phyloP scores from a whole-genome alignment of 371 early-diverging fungal species.

The Haplosporangium sp. region DNA sequence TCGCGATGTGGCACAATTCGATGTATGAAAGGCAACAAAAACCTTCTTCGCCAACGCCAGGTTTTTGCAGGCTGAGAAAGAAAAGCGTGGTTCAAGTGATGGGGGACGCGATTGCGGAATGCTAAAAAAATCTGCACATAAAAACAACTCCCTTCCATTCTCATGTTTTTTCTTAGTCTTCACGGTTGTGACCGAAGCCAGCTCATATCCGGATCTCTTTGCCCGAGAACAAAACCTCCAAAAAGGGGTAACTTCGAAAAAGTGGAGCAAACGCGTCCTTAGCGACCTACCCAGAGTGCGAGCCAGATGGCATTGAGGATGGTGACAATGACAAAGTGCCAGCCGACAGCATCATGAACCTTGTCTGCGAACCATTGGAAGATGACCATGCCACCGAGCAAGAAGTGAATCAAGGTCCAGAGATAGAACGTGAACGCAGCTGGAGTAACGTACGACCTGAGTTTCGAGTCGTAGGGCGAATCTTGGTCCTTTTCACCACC shows the following conservation, averaged over 20 bases:
- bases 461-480: constrained; percentile 42
- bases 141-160: background rate
- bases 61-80: background rate
- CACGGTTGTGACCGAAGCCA: too few species aligned
- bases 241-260: background rate
- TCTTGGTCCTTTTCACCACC: constrained; percentile 57
- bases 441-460: constrained; percentile 58
- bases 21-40: too few species aligned
- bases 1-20: too few species aligned
- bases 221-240: background rate
- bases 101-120: background rate
- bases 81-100: constrained; percentile 5
- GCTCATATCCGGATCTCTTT: background rate
- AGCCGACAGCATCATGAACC: constrained; percentile 72
- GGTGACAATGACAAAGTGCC: constrained; percentile 75
- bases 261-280: background rate
- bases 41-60: too few species aligned
- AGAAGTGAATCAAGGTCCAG: constrained; percentile 73
- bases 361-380: constrained; percentile 75
- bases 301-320: constrained; percentile 71
- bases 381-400: constrained; percentile 71
- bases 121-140: too few species aligned
- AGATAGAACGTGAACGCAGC: constrained; percentile 56
- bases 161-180: background rate
- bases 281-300: constrained; percentile 64